Evolutionary conservation across 2,329 filamentous ascomycete genomes (phyloP).

Genomic region (Ceratocystis eucalypticola): DNA sequence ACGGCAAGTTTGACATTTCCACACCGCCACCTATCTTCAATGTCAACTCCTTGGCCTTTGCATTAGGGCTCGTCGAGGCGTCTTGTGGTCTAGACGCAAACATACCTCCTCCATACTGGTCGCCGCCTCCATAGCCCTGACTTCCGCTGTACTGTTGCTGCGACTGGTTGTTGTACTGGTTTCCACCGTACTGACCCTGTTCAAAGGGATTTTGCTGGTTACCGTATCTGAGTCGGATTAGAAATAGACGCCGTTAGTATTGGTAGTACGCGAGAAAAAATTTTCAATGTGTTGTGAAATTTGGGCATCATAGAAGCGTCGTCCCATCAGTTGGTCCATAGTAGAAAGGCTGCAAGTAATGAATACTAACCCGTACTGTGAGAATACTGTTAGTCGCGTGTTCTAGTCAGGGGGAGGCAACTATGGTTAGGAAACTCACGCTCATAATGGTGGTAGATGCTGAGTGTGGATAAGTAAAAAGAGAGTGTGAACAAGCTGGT

Average conservation of each 20-base stretch:
- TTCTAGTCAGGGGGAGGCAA: background rate
- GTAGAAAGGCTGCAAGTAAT: conserved; percentile 11
- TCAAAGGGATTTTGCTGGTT: conserved; percentile 44
- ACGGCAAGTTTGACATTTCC: conserved; percentile 20
- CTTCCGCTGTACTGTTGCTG: conserved; percentile 21
- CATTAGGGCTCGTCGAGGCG: conserved; percentile 14
- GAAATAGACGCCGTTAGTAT: conserved; percentile 2
- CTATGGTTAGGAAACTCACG: conserved; percentile 3
- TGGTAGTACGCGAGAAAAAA: background rate
- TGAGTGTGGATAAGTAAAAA: conserved; percentile 1
- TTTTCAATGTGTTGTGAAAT: background rate
- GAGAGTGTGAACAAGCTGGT: background rate
- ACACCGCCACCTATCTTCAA: conserved; percentile 19
- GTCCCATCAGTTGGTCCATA: background rate
- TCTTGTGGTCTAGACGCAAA: conserved; percentile 13
- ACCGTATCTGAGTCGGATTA: conserved; percentile 35
- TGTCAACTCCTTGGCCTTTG: conserved; percentile 18
- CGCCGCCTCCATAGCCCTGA: conserved; percentile 29
- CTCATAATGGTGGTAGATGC: conserved; percentile 10
- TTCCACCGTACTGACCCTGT: conserved; percentile 33
- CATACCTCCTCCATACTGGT: conserved; percentile 19
- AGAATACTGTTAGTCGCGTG: conserved; percentile 3
- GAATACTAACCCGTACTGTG: conserved; percentile 42
- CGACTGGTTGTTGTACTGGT: conserved; percentile 24
- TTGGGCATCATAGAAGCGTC: background rate